Evolutionary conservation across 2,329 filamentous ascomycete species (phyloP).

Genomic region (Fusarium pilosicola): DNA sequence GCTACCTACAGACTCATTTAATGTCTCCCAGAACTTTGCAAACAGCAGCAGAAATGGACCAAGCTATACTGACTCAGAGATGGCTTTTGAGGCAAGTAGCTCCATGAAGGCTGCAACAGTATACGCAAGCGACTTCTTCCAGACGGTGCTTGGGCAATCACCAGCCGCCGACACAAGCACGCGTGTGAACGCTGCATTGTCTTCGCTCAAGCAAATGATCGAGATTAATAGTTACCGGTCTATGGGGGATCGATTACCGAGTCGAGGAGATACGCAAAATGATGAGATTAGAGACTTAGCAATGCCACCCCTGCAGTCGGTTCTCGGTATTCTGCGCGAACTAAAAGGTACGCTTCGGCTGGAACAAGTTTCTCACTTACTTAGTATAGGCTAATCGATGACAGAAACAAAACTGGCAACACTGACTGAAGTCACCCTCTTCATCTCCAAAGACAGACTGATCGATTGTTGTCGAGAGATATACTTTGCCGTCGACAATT

Average conservation of each 20-base stretch:
- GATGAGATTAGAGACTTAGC: not conserved
- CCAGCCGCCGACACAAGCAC: not conserved
- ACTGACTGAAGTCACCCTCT: not conserved
- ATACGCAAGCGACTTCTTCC: not conserved
- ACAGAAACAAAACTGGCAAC: not conserved
- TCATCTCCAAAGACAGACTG: not conserved
- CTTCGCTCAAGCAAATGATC: not conserved
- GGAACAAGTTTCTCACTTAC: accelerated
- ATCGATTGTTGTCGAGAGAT: not conserved
- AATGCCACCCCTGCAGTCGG: not conserved
- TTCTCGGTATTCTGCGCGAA: not conserved
- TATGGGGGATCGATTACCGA: not conserved
- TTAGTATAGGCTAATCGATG: accelerated
- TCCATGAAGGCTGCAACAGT: not conserved
- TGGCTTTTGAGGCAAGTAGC: not conserved
- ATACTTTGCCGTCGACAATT: not conserved
- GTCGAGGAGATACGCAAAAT: not conserved
- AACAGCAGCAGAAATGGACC: not conserved
- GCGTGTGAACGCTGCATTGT: not conserved
- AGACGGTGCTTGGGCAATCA: not conserved
- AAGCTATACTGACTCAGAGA: not conserved
- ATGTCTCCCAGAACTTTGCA: not conserved
- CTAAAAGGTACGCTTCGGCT: not conserved
- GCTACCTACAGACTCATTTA: not conserved
- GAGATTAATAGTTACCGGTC: not conserved